Conservation (phyloP, 805 yeast genomes). For the Spathaspora gorwiae region DNA sequence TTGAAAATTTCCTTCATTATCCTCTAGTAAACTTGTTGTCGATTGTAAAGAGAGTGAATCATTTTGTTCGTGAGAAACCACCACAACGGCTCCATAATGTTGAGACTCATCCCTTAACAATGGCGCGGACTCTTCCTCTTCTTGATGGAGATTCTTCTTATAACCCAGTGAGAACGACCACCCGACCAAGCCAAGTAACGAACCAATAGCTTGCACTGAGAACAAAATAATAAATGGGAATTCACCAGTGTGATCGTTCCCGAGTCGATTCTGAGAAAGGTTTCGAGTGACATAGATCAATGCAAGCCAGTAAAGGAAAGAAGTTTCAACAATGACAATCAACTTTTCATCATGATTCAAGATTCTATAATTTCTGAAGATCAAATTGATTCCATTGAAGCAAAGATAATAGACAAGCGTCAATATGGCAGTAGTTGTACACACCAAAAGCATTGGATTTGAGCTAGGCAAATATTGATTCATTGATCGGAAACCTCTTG, state of each 20-base stretch:
- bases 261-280: conserved; percentile 36
- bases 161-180: conserved; percentile 26
- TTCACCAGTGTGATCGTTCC: conserved; percentile 51
- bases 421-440: conserved; percentile 41
- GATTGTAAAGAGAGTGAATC: conserved; percentile 8
- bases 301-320: conserved; percentile 53
- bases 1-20: not conserved
- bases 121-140: conserved; percentile 7
- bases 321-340: conserved; percentile 43
- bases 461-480: conserved; percentile 36
- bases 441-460: conserved; percentile 34
- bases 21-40: conserved; percentile 7
- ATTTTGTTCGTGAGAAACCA: not conserved
- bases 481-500: conserved; percentile 1
- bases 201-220: conserved; percentile 41
- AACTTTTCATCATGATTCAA: conserved; percentile 43
- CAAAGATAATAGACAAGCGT: conserved; percentile 53
- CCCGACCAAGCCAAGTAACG: conserved; percentile 50
- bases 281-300: conserved; percentile 46
- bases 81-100: not conserved
- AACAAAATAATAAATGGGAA: conserved; percentile 46
- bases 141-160: conserved; percentile 8
- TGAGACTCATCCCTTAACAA: conserved; percentile 1
- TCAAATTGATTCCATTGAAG: conserved; percentile 41
- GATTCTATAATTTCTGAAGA: conserved; percentile 29